Evolutionary conservation across 2,329 filamentous ascomycete species (phyloP).

Genomic region (Colletotrichum cereale): DNA sequence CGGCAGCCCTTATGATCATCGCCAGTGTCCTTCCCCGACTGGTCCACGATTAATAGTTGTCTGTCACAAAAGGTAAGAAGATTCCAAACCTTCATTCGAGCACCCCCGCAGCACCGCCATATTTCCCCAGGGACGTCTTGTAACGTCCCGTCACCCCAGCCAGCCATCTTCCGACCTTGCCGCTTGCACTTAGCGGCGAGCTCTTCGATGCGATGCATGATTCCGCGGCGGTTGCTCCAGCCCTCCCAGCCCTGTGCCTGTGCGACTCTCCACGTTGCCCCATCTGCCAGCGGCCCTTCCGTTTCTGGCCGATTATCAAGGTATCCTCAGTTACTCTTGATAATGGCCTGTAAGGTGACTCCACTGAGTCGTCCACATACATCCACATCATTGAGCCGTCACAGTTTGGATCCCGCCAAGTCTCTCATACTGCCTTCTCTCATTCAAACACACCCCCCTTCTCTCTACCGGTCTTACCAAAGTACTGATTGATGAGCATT

Average conservation of each 20-base stretch:
- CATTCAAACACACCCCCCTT: background rate
- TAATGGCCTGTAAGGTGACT: slow-evolving; percentile 17
- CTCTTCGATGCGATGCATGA: background rate
- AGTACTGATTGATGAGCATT: slow-evolving; percentile 19
- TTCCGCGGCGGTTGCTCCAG: slow-evolving; percentile 11
- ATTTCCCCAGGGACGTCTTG: background rate
- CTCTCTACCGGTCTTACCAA: background rate
- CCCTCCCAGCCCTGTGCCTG: slow-evolving; percentile 11
- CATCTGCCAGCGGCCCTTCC: slow-evolving; percentile 27
- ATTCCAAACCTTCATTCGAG: slow-evolving; percentile 16
- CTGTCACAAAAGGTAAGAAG: slow-evolving; percentile 7
- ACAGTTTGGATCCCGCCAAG: background rate
- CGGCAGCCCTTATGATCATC: slow-evolving; percentile 12
- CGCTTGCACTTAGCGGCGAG: slow-evolving; percentile 20
- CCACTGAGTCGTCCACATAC: slow-evolving; percentile 5
- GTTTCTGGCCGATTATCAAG: slow-evolving; percentile 24
- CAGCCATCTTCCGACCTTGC: slow-evolving; percentile 4
- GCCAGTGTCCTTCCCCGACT: background rate
- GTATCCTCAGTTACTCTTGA: slow-evolving; percentile 14
- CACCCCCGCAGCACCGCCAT: slow-evolving; percentile 12
- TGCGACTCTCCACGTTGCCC: slow-evolving; percentile 25
- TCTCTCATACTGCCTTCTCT: background rate
- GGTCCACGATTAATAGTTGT: background rate
- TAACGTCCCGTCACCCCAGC: slow-evolving; percentile 1
- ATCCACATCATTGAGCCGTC: slow-evolving; percentile 29